phyloP scores from a whole-genome alignment of 2,329 filamentous ascomycete genomes.

The Nemania serpens region DNA sequence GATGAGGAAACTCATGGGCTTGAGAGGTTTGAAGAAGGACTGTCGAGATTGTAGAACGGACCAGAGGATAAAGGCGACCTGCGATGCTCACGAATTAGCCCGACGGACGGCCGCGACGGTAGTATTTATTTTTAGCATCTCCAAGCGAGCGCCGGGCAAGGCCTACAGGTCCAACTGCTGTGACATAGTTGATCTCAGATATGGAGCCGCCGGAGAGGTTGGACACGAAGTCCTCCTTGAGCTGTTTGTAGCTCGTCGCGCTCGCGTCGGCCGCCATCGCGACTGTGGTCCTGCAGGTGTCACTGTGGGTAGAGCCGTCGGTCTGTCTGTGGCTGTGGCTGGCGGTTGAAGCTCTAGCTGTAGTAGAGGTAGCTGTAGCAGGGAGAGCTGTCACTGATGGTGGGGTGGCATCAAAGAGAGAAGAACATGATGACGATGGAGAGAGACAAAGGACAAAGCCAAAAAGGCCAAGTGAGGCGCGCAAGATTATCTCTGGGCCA shows the following conservation, averaged over 20 bases:
- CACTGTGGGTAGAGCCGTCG: too few relatives aligned
- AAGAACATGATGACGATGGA: background rate
- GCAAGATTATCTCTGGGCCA: background rate
- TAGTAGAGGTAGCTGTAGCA: background rate
- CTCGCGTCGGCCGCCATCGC: constrained; percentile 44
- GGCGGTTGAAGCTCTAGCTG: too few relatives aligned
- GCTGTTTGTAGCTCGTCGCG: constrained; percentile 75
- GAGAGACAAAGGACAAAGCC: background rate
- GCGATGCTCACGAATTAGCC: constrained; percentile 25
- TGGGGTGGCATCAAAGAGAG: background rate
- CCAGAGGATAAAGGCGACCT: constrained; percentile 87
- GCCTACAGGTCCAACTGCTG: constrained; percentile 78
- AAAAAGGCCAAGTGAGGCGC: background rate
- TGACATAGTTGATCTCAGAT: constrained; percentile 84
- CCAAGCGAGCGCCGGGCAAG: background rate
- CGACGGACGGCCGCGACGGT: background rate
- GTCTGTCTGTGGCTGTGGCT: too few relatives aligned
- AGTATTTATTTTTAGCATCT: too few relatives aligned
- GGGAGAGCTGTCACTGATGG: background rate
- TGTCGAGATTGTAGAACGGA: constrained; percentile 84
- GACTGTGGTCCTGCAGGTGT: background rate
- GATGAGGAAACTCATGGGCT: constrained; percentile 66
- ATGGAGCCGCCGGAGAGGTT: constrained; percentile 83
- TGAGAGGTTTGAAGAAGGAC: constrained; percentile 81
- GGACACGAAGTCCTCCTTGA: constrained; percentile 95